phyloP scores from a whole-genome alignment of 169 alveolate genomes.

The Ichthyophthirius multifiliis region DNA sequence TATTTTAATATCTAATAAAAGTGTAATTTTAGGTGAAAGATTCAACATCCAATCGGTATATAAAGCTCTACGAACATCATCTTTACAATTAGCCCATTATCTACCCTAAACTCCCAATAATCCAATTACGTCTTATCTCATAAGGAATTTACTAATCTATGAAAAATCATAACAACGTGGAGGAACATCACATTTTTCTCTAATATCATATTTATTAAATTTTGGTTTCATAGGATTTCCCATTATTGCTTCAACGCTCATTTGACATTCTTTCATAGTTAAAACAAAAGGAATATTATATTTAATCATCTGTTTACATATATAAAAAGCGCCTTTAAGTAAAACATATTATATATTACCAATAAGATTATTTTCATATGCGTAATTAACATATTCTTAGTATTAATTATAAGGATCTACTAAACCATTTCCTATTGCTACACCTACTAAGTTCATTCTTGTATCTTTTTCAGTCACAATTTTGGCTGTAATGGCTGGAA shows the following conservation, averaged over 20 bases:
- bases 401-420: constrained; percentile 69
- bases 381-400: constrained; percentile 70
- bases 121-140: constrained; percentile 24
- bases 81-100: constrained; percentile 66
- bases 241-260: neutral
- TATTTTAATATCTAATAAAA: constrained; percentile 45
- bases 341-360: constrained; percentile 34
- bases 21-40: constrained; percentile 52
- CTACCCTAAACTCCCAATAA: constrained; percentile 50
- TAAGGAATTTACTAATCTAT: constrained; percentile 34
- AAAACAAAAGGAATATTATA: constrained; percentile 48
- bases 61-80: constrained; percentile 45
- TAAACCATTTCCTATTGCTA: constrained; percentile 87
- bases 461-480: constrained; percentile 32
- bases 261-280: constrained; percentile 62
- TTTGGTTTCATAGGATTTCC: constrained; percentile 39
- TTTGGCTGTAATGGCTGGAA: constrained; percentile 72
- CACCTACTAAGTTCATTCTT: constrained; percentile 59
- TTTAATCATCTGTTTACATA: constrained; percentile 42
- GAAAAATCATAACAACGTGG: constrained; percentile 77
- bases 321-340: constrained; percentile 47
- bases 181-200: constrained; percentile 68
- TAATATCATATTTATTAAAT: constrained; percentile 70
- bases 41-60: constrained; percentile 62
- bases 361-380: constrained; percentile 61